Percentiles rank a stretch among this genome's conserved stretches.
These are phyloP conservation scores for Calonectria fujianensis DNA, from an alignment of 2,329 filamentous ascomycete genomes.

Conservation along the genomic window DNA sequence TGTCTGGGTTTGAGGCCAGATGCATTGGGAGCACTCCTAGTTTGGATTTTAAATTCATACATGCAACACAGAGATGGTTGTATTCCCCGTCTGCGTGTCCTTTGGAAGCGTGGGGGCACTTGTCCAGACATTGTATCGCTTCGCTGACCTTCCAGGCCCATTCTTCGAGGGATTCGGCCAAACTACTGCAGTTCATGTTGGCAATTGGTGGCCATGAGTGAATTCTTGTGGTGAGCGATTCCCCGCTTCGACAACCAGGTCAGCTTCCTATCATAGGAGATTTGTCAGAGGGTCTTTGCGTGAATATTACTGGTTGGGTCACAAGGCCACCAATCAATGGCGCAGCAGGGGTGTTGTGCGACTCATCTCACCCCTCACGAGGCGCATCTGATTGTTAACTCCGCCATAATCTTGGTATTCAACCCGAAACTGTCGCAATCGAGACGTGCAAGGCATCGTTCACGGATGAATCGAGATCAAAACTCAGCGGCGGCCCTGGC, in stretches of 20 bases:
- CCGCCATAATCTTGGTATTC: neutral
- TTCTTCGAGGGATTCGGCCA: constrained; percentile 11
- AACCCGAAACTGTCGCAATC: neutral
- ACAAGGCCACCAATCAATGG: neutral
- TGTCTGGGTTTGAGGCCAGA: neutral
- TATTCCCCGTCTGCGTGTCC: neutral
- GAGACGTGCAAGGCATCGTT: neutral
- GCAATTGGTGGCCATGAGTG: neutral
- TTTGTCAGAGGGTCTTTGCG: neutral
- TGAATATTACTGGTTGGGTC: neutral
- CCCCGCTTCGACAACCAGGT: neutral
- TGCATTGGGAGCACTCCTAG: constrained; percentile 27
- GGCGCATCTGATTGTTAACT: neutral
- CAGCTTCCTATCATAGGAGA: neutral
- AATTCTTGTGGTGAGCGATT: neutral
- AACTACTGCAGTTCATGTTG: neutral
- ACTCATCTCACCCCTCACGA: neutral
- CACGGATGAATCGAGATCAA: neutral
- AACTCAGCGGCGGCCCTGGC: neutral
- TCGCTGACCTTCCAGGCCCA: constrained; percentile 32
- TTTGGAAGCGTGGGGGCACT: constrained; percentile 15
- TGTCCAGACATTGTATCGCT: constrained; percentile 3
- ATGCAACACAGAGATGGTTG: constrained; percentile 6
- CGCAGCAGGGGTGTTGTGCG: neutral
- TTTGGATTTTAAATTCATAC: constrained; percentile 25